Percentiles rank a stretch among this genome's conserved stretches.
Conservation (phyloP, 306 rosid species). For the Malus sylvestris region DNA sequence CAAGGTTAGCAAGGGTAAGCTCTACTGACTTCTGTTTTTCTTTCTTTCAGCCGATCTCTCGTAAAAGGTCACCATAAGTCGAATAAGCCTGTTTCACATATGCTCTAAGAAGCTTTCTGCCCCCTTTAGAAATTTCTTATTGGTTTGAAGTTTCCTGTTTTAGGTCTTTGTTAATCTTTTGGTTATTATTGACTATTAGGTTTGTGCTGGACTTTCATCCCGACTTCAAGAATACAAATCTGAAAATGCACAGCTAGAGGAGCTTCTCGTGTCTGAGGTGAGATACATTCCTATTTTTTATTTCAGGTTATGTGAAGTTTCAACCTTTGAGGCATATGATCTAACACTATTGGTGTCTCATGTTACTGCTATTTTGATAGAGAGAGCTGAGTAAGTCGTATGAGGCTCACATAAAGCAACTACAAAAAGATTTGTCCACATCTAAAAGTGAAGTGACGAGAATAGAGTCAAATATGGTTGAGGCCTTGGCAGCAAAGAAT, state of each 20-base stretch:
- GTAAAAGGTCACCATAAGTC: constrained; percentile 3
- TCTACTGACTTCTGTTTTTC: neutral
- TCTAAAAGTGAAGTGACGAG: constrained; percentile 72
- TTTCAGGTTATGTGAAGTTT: constrained; percentile 4
- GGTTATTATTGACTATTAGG: constrained; percentile 47
- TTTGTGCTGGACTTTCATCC: constrained; percentile 94
- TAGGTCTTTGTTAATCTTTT: constrained; percentile 22
- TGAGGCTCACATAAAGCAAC: constrained; percentile 78
- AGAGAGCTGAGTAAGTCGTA: constrained; percentile 89
- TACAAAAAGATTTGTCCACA: constrained; percentile 64
- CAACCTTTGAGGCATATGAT: neutral
- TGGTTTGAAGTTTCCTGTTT: constrained; percentile 11
- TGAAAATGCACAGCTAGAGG: constrained; percentile 97
- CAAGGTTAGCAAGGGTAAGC: constrained; percentile 96
- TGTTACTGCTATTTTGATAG: constrained; percentile 38
- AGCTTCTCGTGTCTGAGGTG: constrained; percentile 92
- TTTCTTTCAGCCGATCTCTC: constrained; percentile 8
- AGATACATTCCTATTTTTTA: constrained; percentile 13
- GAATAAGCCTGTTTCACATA: constrained; percentile 8
- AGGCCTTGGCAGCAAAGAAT: constrained; percentile 91
- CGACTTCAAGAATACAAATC: constrained; percentile 96
- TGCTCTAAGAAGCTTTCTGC: constrained; percentile 8
- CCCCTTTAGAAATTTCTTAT: constrained; percentile 15
- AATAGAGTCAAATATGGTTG: constrained; percentile 80
- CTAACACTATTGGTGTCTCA: neutral